These are phyloP conservation scores for Arthrobotrys megalospora DNA, from an alignment of 2,329 filamentous ascomycete species.

Conservation along the genomic window DNA sequence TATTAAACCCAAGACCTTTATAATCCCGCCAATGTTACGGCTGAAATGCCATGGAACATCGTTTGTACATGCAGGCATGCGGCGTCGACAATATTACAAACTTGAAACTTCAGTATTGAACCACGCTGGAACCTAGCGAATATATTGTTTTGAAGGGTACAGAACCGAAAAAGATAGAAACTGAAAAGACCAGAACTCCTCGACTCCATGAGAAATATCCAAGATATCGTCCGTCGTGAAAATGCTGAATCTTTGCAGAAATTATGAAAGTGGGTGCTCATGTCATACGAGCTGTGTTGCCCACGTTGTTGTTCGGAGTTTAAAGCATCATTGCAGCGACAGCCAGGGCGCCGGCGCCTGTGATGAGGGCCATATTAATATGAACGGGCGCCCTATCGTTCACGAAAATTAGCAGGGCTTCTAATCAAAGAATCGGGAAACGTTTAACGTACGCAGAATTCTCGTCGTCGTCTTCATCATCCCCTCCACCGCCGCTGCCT, in stretches of 20 bases:
- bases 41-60: no score
- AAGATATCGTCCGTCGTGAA: background rate
- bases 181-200: no score
- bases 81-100: no score
- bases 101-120: no score
- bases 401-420: conserved; percentile 9
- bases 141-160: no score
- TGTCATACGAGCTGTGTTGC: background rate
- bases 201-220: background rate
- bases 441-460: conserved; percentile 36
- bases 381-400: conserved; percentile 24
- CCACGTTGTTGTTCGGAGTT: background rate
- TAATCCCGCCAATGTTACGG: background rate
- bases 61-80: no score
- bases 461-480: conserved; percentile 4
- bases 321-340: conserved; percentile 47
- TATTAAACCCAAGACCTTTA: background rate
- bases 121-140: no score
- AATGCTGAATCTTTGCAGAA: no score
- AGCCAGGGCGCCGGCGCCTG: conserved; percentile 29
- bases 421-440: background rate
- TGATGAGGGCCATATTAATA: conserved; percentile 37
- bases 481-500: conserved; percentile 7
- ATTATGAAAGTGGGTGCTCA: no score
- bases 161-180: no score